Evolutionary conservation across 345 rosid genomes (phyloP), one percentile per base, ranked within the genome.

Genomic region (Lumnitzera racemosa): DNA sequence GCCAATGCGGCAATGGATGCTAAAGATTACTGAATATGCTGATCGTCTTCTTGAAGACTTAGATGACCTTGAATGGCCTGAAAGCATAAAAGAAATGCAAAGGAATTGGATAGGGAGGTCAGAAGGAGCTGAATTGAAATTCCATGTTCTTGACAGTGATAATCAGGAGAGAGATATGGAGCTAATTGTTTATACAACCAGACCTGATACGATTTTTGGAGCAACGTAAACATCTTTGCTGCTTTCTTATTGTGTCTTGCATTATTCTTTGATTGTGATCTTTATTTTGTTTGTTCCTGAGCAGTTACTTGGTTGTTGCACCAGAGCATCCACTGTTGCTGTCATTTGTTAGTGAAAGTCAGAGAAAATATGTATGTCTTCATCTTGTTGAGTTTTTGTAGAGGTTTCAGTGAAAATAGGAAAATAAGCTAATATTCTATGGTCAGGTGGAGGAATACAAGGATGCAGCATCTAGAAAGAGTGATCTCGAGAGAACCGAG

Each of bases 1-100:
- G 98, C 95, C 96, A 72, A 91, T 91, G 98, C 79, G 92, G 80
- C 96, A 91, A 67, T 91, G 98, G 96, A 89, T 89, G 85, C 91
- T 91, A 74, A 91, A 82, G 83, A 91, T 91, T 65, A 91, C 95
- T 56, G 96, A 86, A 3, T 91, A 91, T 58, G 96, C 94, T 66
- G 96, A 89, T 70, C 90, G 89, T 49, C 96, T 89, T 75, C 88
- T 87, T 29, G 84, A 89, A 71, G 98, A 91, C 81, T 69, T 91
- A 61, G 92, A 91, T 59, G 95, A 87, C 12, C 92, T 91, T 20
- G 89, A 91, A 47, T 91, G 96, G 98, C 96, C 96, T 67, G 98
- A 91, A 65, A 89, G 89, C 48, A 55, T 89, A 59, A 89, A 89
- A 74, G 96, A 91, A 67, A 91, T 87, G 96, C 96, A 91, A 65